Evolutionary conservation across 140 eudicot genomes (phyloP), one percentile per base, ranked within the genome.

Genomic region (Ambrosia hybrid): DNA sequence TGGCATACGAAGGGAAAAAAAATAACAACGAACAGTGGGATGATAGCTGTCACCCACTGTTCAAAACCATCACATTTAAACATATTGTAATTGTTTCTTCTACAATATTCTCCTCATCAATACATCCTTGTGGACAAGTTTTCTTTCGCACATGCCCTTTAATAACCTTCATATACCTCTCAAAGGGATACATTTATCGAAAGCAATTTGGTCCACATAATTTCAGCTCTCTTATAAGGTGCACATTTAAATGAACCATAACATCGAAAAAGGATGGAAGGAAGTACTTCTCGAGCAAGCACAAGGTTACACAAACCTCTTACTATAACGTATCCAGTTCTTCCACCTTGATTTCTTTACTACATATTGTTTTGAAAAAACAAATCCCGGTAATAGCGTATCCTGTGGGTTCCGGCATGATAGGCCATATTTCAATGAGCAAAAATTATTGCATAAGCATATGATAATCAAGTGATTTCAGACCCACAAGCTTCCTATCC

Each of bases 371-470:
- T 55, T 55, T 55, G 60, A 55, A 55, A 55, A 55, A 45, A 45
- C 9, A 45, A 57, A 15, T 4, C 13, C 66, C 33, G 16, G 6
- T 60, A 9, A 60, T 60, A 60, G 45, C 46, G 33, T 57, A 57
- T 57, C 62, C 17, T 6, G 62, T 57, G 62, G 62, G 62, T 57
- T 57, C 21, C 7, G 62, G 36, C 62, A 57, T 57, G 6, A 57
- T 15, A 15, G 62, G 5, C 3, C 62, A 9, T 57, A 33, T 60
- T 30, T 43, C 66, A 12, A 60, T 30, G 66, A 45, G 16, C 45
- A 30, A 14, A 60, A 60, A 60, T 33, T 60, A 10, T 60, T 60
- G 63, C 63, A 57, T 57, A 17, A 57, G 63, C 33, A 57, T 57
- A 9, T 57, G 63, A 57, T 57, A 57, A 17, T 57, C 63, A 57